Evolutionary conservation across 768 basidiomycete species (phyloP), one percentile per base, ranked within the genome.

Genomic region (Suillus bovinus): DNA sequence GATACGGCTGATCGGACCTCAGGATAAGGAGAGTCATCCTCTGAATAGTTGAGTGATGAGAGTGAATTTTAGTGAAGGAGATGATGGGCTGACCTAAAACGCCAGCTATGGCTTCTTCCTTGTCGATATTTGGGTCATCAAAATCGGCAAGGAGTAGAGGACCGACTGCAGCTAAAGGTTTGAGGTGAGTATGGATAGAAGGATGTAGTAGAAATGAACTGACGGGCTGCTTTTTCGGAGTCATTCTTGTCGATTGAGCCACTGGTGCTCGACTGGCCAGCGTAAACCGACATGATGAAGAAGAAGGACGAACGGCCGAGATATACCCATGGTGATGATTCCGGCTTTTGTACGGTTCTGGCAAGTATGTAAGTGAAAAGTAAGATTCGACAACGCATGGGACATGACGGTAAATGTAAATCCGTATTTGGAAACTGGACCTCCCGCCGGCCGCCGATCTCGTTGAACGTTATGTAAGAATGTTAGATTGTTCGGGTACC

Each of bases 21-120:
- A 22, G 81, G 80, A 63, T 84, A 84, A 4, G 83, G 83, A 3
- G 82, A 83, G 69, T 84, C 82, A 60, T 83, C 79, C 69, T 76
- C 76, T 71, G 60, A 5, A 41, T 33, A 17, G 66, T 62, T 11
- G 64, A 24, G 22, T 49, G n/a, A n/a, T 31, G 29, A 22, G 20
- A 16, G 22, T 42, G 24, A 36, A 5, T 8, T 38, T 9, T 5
- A 29, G 29, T 33, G 6, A 3, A n/a, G 9, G 16, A 16, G 9
- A 17, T 27, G 55, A 41, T 11, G 20, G 17, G 22, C 55, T 29
- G 8, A 58, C 55, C 60, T 38, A 61, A 17, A 41, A 58, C 22
- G 24, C 60, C 60, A 41, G 55, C 20, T 33, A 61, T 27, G 4
- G 55, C 78, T 68, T 63, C 61, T 3, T 78, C 77, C 67, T 75